Evolutionary conservation across 306 rosid species (phyloP), one percentile per base, ranked within the genome.

Genomic region (Cucurbita moschata): DNA sequence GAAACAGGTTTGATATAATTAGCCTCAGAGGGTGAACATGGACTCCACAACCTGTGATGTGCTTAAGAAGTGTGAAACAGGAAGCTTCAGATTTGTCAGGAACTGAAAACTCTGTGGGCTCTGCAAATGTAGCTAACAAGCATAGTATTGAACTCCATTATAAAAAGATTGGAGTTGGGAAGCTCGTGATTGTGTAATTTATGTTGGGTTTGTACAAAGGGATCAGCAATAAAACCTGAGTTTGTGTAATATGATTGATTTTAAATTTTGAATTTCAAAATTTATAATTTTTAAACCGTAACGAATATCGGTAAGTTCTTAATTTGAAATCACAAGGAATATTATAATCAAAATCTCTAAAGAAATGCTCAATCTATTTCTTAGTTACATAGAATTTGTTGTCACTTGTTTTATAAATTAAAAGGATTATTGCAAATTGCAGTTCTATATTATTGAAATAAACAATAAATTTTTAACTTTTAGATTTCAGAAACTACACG

Each of bases 31-130:
- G 38, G 30, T 26, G 57, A 47, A 68, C 57, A 68, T 73, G 65
- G 76, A 56, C 51, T 73, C 76, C 76, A 68, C 73, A 68, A 49
- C 54, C 21, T 44, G 39, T 66, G 72, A 43, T 47, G 8, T 50
- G 74, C 42, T 70, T 6, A 7, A 70, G 21, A 30, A 51, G 60
- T 8, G 57, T 8, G 46, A 50, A 70, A 70, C 57, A 68, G 6
- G 43, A 70, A 51, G 46, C 15, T 70, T 30, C 7, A 4, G 74
- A 70, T 30, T 39, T 51, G 42, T 69, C 73, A 68, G 54, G 43
- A 23, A 3, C 18, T 6, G 14, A 6, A 30, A 30, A 30, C 4
- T 14, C 19, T 69, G 44, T 13, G 42, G 21, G 15, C 47, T 30
- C 47, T 70, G 60, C 3, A 35, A 70, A 70, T 47, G 60, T 26